Evolutionary conservation across 1,284 basidiomycete genomes (phyloP).

Genomic region (Ceratobasidium sp.): DNA sequence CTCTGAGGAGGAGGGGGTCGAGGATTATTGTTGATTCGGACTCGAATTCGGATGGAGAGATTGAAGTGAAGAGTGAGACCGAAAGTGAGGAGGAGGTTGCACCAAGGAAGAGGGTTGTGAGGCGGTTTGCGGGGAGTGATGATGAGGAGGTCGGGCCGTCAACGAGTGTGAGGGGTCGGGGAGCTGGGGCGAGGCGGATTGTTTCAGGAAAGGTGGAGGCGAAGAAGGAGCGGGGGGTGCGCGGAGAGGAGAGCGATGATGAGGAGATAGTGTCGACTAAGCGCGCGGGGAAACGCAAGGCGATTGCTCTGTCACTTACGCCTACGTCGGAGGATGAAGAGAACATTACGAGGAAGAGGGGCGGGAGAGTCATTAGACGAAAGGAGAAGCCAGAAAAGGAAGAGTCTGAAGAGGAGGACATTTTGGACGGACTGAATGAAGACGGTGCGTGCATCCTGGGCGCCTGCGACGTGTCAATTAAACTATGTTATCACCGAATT

Average conservation of each 20-base stretch:
- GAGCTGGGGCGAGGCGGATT: too few species aligned
- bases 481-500: not conserved
- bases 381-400: not conserved
- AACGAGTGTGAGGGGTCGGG: not conserved
- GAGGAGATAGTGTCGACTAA: constrained; percentile 8
- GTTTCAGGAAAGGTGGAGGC: not conserved
- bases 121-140: not conserved
- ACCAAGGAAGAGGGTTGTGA: not conserved
- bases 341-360: not conserved
- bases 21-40: not conserved
- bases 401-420: constrained; percentile 42
- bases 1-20: not conserved
- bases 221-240: not conserved
- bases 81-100: constrained; percentile 9
- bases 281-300: constrained; percentile 17
- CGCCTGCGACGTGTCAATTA: not conserved
- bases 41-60: not conserved
- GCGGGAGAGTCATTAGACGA: constrained; percentile 9
- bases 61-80: not conserved
- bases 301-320: constrained; percentile 13
- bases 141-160: not conserved
- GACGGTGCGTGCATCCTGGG: constrained; percentile 32
- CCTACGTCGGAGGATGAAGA: constrained; percentile 18
- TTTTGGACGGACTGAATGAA: constrained; percentile 44
- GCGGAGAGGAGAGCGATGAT: constrained; percentile 5